phyloP scores from a whole-genome alignment of 768 basidiomycete species.

The Mycena haematopus region DNA sequence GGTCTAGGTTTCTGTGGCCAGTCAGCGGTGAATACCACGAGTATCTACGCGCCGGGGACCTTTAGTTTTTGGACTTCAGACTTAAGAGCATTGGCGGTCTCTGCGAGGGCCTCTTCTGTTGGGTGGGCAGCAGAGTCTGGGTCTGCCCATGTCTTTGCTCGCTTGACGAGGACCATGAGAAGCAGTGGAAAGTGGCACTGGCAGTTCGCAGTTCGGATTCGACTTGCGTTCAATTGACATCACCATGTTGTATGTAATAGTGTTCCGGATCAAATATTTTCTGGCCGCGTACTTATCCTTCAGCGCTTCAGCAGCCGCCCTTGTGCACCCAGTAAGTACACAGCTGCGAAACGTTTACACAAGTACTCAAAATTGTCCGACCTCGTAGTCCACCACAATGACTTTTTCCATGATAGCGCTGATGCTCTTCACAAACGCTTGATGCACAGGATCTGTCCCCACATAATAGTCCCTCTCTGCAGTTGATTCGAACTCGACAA shows the following conservation, averaged over 20 bases:
- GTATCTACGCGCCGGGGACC: slow-evolving; percentile 32
- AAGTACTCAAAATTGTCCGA: neutral
- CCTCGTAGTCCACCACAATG: neutral
- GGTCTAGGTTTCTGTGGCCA: slow-evolving; percentile 31
- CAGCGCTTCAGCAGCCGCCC: no score
- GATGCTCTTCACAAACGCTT: neutral
- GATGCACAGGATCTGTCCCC: neutral
- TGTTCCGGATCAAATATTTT: no score
- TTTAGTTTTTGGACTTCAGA: slow-evolving; percentile 35
- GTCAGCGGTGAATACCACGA: slow-evolving; percentile 21
- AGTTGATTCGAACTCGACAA: neutral
- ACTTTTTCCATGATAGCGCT: neutral
- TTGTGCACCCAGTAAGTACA: no score
- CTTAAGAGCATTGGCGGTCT: slow-evolving; percentile 13
- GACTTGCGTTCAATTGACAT: neutral
- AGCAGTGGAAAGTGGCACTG: no score
- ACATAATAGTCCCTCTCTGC: neutral
- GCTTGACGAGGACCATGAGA: slow-evolving; percentile 43
- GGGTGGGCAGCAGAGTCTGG: slow-evolving; percentile 23
- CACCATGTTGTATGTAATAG: no score
- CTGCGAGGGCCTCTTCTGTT: neutral
- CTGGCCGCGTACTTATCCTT: no score
- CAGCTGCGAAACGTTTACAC: no score
- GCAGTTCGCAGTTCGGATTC: neutral
- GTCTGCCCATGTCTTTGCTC: slow-evolving; percentile 39